phyloP scores from a whole-genome alignment of 768 basidiomycete genomes.

The Cyclocybe aegerita region DNA sequence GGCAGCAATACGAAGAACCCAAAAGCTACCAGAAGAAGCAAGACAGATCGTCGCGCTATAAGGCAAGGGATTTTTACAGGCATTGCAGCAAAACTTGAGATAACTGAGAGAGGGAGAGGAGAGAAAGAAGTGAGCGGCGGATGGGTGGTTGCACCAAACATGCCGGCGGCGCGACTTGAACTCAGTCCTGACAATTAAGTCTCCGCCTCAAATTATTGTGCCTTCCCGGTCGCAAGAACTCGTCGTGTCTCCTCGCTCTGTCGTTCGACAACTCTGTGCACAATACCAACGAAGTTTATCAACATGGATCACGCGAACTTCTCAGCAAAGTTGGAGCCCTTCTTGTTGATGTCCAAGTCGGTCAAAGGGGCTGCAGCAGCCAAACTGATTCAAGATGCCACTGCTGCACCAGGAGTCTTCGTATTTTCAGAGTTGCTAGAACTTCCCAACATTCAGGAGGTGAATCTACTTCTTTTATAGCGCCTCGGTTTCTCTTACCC shows the following conservation, averaged over 20 bases:
- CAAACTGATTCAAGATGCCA: conserved; percentile 84
- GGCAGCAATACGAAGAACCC: too few species aligned
- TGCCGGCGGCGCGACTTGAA: too few species aligned
- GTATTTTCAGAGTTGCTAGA: conserved; percentile 90
- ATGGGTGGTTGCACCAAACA: too few species aligned
- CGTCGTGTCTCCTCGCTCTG: neutral
- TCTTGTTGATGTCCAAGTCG: conserved; percentile 87
- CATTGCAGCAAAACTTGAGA: too few species aligned
- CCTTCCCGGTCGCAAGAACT: too few species aligned
- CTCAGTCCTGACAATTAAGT: too few species aligned
- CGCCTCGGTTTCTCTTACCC: neutral
- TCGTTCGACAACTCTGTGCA: neutral
- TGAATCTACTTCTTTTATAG: conserved; percentile 30
- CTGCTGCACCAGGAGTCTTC: conserved; percentile 86
- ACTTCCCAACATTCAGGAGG: conserved; percentile 81
- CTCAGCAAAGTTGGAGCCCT: conserved; percentile 79
- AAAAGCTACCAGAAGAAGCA: too few species aligned
- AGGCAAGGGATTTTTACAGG: too few species aligned
- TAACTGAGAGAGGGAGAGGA: too few species aligned
- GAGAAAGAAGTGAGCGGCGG: too few species aligned
- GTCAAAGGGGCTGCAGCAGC: conserved; percentile 92
- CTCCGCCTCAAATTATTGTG: too few species aligned
- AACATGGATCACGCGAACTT: conserved; percentile 67
- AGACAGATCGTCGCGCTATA: too few species aligned
- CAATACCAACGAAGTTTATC: neutral